Evolutionary conservation across 371 early-diverging fungal species (phyloP).

Genomic region (Ordospora colligata): DNA sequence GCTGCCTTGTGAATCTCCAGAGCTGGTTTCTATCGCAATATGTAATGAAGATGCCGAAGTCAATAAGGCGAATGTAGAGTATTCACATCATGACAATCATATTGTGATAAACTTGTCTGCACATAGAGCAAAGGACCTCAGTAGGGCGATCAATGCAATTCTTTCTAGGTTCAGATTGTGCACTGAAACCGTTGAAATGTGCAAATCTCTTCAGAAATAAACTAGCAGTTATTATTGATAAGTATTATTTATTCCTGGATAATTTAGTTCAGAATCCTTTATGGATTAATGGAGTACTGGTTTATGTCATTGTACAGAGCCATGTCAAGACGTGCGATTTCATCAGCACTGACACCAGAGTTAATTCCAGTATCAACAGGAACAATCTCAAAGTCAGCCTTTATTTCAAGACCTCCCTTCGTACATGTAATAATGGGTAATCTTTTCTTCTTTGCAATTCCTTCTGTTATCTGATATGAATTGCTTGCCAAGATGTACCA

Average conservation of each 20-base stretch:
- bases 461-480: conserved; percentile 3
- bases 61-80: background rate
- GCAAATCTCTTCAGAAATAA: background rate
- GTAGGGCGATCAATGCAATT: background rate
- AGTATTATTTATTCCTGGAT: background rate
- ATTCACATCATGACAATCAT: background rate
- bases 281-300: background rate
- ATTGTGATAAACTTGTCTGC: background rate
- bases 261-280: background rate
- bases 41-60: background rate
- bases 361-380: background rate
- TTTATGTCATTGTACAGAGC: background rate
- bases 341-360: background rate
- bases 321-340: conserved; percentile 25
- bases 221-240: no score
- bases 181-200: background rate
- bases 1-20: background rate
- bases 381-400: background rate
- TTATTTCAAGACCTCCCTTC: conserved; percentile 7
- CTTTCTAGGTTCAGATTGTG: background rate
- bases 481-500: conserved; percentile 29
- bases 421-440: conserved; percentile 9
- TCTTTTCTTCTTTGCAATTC: background rate
- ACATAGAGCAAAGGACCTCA: background rate
- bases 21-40: background rate